Conservation (phyloP, 2,329 filamentous ascomycete genomes). For the Helotiales sp. region DNA sequence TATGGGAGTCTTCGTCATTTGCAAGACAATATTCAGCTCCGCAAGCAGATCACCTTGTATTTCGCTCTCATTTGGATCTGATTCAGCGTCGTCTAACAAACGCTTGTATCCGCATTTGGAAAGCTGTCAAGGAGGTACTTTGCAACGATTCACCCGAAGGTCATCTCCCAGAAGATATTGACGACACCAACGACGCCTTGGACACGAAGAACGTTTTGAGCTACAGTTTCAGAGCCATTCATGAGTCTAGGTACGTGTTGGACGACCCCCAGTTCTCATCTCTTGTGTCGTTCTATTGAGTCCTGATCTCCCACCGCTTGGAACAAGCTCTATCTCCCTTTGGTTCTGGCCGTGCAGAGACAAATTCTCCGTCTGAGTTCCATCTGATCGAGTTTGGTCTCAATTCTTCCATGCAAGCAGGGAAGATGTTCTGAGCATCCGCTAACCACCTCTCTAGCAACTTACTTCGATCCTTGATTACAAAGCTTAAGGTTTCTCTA, state of each 20-base stretch:
- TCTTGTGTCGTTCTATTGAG: neutral
- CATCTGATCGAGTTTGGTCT: too few relatives aligned
- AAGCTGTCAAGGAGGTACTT: constrained; percentile 70
- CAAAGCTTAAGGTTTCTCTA: constrained; percentile 41
- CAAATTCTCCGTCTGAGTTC: too few relatives aligned
- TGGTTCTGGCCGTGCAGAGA: too few relatives aligned
- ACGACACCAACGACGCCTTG: constrained; percentile 63
- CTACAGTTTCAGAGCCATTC: constrained; percentile 92
- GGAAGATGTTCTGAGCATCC: too few relatives aligned
- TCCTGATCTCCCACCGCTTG: neutral
- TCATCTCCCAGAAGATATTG: constrained; percentile 74
- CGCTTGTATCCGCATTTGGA: constrained; percentile 73
- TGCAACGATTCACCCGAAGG: constrained; percentile 96
- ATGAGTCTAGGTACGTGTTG: constrained; percentile 76
- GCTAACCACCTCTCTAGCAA: constrained; percentile 52
- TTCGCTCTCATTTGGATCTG: constrained; percentile 12
- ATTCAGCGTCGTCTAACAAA: constrained; percentile 56
- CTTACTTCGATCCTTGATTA: constrained; percentile 63
- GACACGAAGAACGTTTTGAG: constrained; percentile 89
- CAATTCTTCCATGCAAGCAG: too few relatives aligned
- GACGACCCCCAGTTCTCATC: constrained; percentile 12
- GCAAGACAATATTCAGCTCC: neutral
- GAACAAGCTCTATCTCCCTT: too few relatives aligned
- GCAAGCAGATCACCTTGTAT: neutral
- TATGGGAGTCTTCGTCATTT: constrained; percentile 28